Evolutionary conservation across 2,329 filamentous ascomycete species (phyloP), one percentile per base, ranked within the genome.

Genomic region (Fusarium proliferatum): DNA sequence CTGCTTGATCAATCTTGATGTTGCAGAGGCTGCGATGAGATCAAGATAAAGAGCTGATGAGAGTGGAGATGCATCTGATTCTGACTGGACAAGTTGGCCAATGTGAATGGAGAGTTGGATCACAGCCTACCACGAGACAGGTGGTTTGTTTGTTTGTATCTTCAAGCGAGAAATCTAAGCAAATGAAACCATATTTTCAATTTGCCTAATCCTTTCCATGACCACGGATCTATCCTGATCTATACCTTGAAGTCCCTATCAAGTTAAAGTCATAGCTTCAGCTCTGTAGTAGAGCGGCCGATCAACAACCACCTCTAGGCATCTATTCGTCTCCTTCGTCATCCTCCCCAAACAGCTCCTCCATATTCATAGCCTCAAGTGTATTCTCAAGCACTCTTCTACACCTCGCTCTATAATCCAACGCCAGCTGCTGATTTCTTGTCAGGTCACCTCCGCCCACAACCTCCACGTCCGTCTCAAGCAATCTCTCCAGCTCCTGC

Each of bases 401-500:
- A 72, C 86, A 89, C 71, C 87, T 83, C 34, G 77, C 75, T 30
- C 88, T 80, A 73, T 90, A 90, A n/a, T 82, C 79, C 23, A 85
- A 52, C 19, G 86, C 88, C 46, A 90, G 76, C 49, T 77, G 74
- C 79, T 89, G 87, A 58, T 87, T 87, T 15, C 69, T 72, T 46
- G 85, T 87, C 48, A 83, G 70, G 19, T 81, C 81, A 1, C 82
- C 83, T 5, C 81, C 82, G 4, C 84, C 85, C 6, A 82, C 82
- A 11, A 82, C 79, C 61, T 85, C 83, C 8, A 84, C 78, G 36
- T 88, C 87, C 6, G 85, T 84, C 70, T 86, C 84, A 34, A 84
- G 81, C 19, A 90, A 78, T 55, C 82, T 74, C 70, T 86, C 84
- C 23, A 89, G 75, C 64, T 83, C 82, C 57, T 80, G 81, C 60